A percentile compares a stretch with the other conserved stretches of the same genome.
Evolutionary conservation across 352 stramenopile genomes (phyloP).

Genomic region (Aphanomyces stellatus): DNA sequence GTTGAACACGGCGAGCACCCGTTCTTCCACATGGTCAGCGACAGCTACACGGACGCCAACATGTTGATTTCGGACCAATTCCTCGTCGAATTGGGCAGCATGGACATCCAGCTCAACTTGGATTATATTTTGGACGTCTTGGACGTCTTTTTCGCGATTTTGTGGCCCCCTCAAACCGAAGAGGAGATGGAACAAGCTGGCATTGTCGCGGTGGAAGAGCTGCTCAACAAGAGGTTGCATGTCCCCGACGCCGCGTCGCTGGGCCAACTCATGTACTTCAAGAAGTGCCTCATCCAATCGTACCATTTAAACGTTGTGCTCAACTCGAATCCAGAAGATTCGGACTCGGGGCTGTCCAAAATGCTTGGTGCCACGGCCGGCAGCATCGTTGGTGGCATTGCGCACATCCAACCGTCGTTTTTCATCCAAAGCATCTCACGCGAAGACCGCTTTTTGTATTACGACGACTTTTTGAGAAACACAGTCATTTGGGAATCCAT

Average conservation of each 20-base stretch:
- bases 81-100: conserved; percentile 53
- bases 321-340: conserved; percentile 70
- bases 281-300: conserved; percentile 52
- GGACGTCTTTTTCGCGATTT: conserved; percentile 65
- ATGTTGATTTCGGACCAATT: conserved; percentile 79
- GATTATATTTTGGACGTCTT: conserved; percentile 68
- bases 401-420: conserved; percentile 77
- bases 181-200: conserved; percentile 7
- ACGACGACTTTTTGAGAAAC: conserved; percentile 67
- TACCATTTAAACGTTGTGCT: conserved; percentile 79
- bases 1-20: conserved; percentile 61
- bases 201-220: not conserved
- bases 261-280: conserved; percentile 59
- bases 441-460: conserved; percentile 75
- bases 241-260: conserved; percentile 8
- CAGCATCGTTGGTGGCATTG: conserved; percentile 83
- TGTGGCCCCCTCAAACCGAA: conserved; percentile 12
- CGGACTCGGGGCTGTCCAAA: conserved; percentile 64
- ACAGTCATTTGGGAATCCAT: conserved; percentile 58
- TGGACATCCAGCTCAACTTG: conserved; percentile 67
- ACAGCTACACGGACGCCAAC: conserved; percentile 50
- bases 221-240: not conserved
- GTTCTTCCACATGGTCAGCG: conserved; percentile 57
- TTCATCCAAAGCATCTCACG: conserved; percentile 63
- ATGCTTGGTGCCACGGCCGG: conserved; percentile 74